Conservation (phyloP, 2,329 filamentous ascomycete genomes). For the Helotiales sp. region DNA sequence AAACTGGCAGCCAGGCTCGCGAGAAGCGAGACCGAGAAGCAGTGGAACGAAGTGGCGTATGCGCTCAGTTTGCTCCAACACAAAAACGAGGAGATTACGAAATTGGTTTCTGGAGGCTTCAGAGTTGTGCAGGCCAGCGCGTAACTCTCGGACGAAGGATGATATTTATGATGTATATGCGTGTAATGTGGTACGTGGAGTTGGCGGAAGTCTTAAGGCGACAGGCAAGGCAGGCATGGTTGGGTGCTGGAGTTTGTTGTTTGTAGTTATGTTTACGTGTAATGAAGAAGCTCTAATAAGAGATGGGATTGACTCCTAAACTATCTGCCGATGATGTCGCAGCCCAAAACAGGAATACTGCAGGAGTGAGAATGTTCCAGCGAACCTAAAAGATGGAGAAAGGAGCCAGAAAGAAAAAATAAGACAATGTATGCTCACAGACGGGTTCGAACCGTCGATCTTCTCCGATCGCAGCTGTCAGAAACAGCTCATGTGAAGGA, state of each 20-base stretch:
- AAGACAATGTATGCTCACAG: not conserved
- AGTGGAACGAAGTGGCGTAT: conserved; percentile 98
- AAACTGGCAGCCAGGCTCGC: conserved; percentile 86
- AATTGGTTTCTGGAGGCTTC: conserved; percentile 74
- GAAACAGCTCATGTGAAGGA: conserved; percentile 12
- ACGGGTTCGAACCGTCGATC: conserved; percentile 10
- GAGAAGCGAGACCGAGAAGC: conserved; percentile 86
- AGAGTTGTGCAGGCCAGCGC: conserved; percentile 66
- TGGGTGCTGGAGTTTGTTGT: not conserved
- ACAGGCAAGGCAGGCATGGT: not conserved
- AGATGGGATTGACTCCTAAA: no score
- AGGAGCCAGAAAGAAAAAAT: not conserved
- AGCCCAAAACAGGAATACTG: no score
- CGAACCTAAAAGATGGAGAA: no score
- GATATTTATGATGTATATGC: conserved; percentile 16
- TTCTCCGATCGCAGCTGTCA: conserved; percentile 1
- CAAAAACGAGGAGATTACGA: conserved; percentile 87
- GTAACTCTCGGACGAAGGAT: conserved; percentile 34
- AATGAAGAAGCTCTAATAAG: no score
- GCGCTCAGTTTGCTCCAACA: conserved; percentile 87
- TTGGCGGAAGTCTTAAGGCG: not conserved
- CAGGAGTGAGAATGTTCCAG: no score
- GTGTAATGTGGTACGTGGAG: conserved; percentile 11
- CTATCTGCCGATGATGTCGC: no score
- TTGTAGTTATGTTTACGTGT: conserved; percentile 1